Percentiles rank a stretch among this genome's conserved stretches.
Evolutionary conservation across 805 yeast species (phyloP).

Genomic region (Monosporozyma siamensis): DNA sequence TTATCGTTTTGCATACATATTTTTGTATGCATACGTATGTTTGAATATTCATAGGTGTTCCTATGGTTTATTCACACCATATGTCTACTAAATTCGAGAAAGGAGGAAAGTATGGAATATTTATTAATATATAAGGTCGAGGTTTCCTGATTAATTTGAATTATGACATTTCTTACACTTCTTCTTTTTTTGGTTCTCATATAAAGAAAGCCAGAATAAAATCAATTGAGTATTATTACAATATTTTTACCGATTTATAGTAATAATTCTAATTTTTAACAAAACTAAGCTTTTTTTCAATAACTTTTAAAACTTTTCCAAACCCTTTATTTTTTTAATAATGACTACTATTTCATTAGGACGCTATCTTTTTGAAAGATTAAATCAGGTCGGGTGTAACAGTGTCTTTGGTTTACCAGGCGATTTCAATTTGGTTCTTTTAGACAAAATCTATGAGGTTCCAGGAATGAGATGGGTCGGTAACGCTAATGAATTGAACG

Average conservation of each 20-base stretch:
- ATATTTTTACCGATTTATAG: background rate
- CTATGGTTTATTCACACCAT: no score
- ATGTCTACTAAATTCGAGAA: no score
- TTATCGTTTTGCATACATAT: no score
- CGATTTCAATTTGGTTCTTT: constrained; percentile 61
- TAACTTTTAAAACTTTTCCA: background rate
- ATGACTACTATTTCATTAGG: constrained; percentile 51
- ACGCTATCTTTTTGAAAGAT: constrained; percentile 65
- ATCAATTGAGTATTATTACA: background rate
- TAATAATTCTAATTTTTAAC: background rate
- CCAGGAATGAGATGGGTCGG: constrained; percentile 79
- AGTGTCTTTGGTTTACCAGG: constrained; percentile 77
- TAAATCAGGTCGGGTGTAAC: constrained; percentile 57
- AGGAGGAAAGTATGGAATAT: no score
- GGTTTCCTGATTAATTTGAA: background rate
- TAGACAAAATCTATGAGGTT: constrained; percentile 64
- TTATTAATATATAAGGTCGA: background rate
- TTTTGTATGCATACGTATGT: no score
- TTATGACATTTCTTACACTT: background rate
- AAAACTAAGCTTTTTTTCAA: background rate
- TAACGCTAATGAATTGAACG: constrained; percentile 81
- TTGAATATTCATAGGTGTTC: no score
- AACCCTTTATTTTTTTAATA: background rate
- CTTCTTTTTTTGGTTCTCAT: background rate
- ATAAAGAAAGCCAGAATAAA: background rate